A percentile compares a stretch with the other conserved stretches of the same genome.
Conservation (phyloP, 176 grass and related monocot genomes). For the Phoenix roebelenii region DNA sequence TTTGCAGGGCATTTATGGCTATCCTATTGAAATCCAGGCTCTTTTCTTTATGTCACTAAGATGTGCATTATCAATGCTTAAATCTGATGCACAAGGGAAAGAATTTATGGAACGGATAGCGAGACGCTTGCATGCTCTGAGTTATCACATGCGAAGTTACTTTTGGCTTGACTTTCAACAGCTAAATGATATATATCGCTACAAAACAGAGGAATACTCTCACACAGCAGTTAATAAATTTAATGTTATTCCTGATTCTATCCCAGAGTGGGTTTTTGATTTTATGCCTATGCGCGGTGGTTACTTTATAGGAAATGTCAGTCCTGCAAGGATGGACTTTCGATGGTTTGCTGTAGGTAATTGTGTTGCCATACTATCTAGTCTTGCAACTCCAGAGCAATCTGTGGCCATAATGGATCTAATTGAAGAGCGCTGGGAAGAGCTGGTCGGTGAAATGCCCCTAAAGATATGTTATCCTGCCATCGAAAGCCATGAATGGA, state of each 20-base stretch:
- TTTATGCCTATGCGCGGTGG: constrained; percentile 84
- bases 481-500: constrained; percentile 86
- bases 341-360: constrained; percentile 94
- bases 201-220: constrained; percentile 93
- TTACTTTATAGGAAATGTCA: constrained; percentile 92
- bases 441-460: constrained; percentile 91
- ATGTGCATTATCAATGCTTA: constrained; percentile 69
- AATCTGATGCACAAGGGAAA: constrained; percentile 70
- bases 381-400: constrained; percentile 86
- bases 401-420: constrained; percentile 87
- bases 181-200: constrained; percentile 89
- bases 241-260: constrained; percentile 93
- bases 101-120: constrained; percentile 83
- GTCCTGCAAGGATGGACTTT: constrained; percentile 91
- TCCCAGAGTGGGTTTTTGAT: constrained; percentile 93
- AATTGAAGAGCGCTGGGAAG: constrained; percentile 83
- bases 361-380: constrained; percentile 84
- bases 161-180: constrained; percentile 92
- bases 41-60: constrained; percentile 92
- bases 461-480: constrained; percentile 84
- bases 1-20: constrained; percentile 87
- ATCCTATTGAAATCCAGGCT: constrained; percentile 92
- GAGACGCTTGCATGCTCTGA: constrained; percentile 65
- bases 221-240: constrained; percentile 98
- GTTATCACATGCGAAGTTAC: constrained; percentile 90